Evolutionary conservation across 306 rosid genomes (phyloP), one percentile per base, ranked within the genome.

Genomic region (Prosopis cineraria): DNA sequence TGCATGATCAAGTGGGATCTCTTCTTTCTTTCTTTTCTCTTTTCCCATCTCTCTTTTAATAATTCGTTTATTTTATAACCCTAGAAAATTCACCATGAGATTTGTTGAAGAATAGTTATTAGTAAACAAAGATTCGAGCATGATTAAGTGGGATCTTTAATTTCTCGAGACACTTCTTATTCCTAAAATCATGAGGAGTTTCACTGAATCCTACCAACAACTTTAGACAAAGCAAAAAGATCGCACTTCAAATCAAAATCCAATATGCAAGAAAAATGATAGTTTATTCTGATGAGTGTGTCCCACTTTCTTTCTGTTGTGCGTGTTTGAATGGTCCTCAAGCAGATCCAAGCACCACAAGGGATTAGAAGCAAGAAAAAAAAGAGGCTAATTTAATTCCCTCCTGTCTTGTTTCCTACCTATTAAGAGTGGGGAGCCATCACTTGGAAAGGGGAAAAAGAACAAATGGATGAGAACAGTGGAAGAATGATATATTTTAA

Each of bases 201-300:
- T 88, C 87, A 78, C 85, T 86, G 82, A 88, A 88, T 81, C 84
- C 85, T n/a, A n/a, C 87, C 81, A 81, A 82, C 85, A 68, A 77
- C 87, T 87, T 79, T 84, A 82, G 84, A 84, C 87, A 79, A 76
- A 80, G 82, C 36, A 77, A 84, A 58, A 81, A 56, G 72, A 56
- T 66, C 75, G 81, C 74, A 74, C 81, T 69, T 80, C 78, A 82
- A 82, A 78, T 84, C 84, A 90, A 81, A 68, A 78, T 78, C 77
- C 80, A 73, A 75, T 77, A 77, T 68, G 67, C 27, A 56, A 76
- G 27, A 30, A 64, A 70, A 66, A 78, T 44, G 70, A 34, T 50
- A 77, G 45, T 65, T 33, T 78, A 72, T 83, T 68, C 78, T 68
- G 56, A 74, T 77, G 59, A 20, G 27, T 62, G 72, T 82, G 84